Evolutionary conservation across 495 filamentous ascomycete species (phyloP), one percentile per base, ranked within the genome.

Genomic region (Bacidia rubella): DNA sequence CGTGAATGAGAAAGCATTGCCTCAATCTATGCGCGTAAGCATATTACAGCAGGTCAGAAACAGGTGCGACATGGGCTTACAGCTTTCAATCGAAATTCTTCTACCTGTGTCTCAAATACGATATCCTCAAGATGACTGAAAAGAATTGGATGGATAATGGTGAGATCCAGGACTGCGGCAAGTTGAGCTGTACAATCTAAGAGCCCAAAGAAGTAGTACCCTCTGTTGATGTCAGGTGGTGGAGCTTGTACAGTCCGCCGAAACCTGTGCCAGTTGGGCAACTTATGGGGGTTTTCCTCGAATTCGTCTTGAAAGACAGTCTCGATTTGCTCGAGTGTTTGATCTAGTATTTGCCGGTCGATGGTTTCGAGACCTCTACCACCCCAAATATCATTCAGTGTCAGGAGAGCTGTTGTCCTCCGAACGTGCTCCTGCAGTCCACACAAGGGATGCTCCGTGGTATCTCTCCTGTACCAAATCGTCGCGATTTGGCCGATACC

Each of bases 21-120:
- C 1, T 12, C 0, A 25, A 0, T 10, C 4, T 26, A 17, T 1
- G n/a, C n/a, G n/a, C n/a, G n/a, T n/a, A n/a, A n/a, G n/a, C n/a
- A n/a, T n/a, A n/a, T n/a, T n/a, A n/a, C n/a, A n/a, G n/a, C n/a
- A n/a, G n/a, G 10, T 1, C 3, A 1, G n/a, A 3, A 11, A 38
- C 25, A 1, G 17, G 3, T 11, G 15, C 11, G 19, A 21, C 4
- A 53, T n/a, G n/a, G n/a, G n/a, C 55, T 53, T 9, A 57, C 55
- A 26, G 55, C 55, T 43, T 53, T 53, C 42, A 35, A 57, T 29
- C 55, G 50, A 11, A 41, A 53, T 19, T 53, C 55, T 25, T 21
- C 41, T 23, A 46, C 35, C 22, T 21, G 15, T 12, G 11, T 44
- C 11, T 20, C 40, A 2, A 53, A 53, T 26, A 57, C 26, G 21